A percentile compares a stretch with the other conserved stretches of the same genome.
Evolutionary conservation across 2,329 filamentous ascomycete species (phyloP).

Genomic region (Sporothrix protearum): DNA sequence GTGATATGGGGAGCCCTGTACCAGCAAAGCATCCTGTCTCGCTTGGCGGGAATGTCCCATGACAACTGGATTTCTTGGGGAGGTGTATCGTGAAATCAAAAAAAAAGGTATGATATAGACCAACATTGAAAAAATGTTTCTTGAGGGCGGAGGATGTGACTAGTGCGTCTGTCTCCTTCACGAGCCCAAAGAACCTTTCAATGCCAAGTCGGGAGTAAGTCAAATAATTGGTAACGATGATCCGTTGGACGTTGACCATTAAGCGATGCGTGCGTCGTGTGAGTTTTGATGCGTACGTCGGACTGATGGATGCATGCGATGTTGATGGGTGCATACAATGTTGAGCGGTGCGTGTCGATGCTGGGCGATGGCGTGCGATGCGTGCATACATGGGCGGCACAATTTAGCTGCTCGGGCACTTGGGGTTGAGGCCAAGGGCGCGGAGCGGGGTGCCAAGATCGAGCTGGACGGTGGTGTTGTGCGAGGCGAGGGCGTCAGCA

Average conservation of each 20-base stretch:
- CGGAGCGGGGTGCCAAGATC: slow-evolving; percentile 47
- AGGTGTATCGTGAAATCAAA: neutral
- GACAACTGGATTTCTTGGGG: neutral
- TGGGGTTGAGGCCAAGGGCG: slow-evolving; percentile 33
- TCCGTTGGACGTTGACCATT: neutral
- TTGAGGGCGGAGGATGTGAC: neutral
- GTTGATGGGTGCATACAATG: neutral
- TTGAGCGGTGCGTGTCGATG: neutral
- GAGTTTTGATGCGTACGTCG: neutral
- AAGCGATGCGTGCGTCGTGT: neutral
- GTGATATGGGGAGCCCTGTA: neutral
- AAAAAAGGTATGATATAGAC: neutral
- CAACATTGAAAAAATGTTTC: neutral
- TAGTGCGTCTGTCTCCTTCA: neutral
- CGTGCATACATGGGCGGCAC: neutral
- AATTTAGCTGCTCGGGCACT: slow-evolving; percentile 23
- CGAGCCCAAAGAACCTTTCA: neutral
- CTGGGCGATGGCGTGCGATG: neutral
- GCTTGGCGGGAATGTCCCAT: neutral
- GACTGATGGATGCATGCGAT: neutral
- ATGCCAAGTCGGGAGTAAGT: neutral
- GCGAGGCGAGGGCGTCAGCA: slow-evolving; percentile 50
- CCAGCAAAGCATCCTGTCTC: slow-evolving; percentile 11
- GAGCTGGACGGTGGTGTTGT: slow-evolving; percentile 51
- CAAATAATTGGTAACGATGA: neutral